Evolutionary conservation across 2,329 filamentous ascomycete species (phyloP), one percentile per base, ranked within the genome.

Genomic region (Fusarium tjaetaba): DNA sequence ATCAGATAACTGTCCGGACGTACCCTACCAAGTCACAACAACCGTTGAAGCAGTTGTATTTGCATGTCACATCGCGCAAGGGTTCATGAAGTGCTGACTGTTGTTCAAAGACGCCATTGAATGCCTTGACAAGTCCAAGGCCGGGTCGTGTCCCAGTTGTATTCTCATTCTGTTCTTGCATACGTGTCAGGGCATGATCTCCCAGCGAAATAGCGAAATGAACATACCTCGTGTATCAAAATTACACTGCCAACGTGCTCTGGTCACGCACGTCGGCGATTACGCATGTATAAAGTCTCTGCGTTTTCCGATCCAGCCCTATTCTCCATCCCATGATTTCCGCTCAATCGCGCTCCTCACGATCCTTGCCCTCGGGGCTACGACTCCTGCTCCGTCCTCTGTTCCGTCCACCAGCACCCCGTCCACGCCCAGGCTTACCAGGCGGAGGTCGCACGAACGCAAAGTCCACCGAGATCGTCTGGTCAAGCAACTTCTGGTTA

Each of bases 391-490:
- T 87, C 62, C 88, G 78, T 42, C 85, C 83, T 68, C 84, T 82
- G 67, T 84, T 82, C 39, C 86, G 79, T 6, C 83, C 82, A 20
- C 83, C 83, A 6, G 82, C 79, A 7, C 76, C 81, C 38, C 84
- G 81, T 26, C 82, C 83, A 4, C 81, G 79, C 3, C 82, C 83
- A 7, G 80, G 82, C 56, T 84, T 82, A 63, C 86, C 88, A 24
- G 91, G 92, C 22, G 93, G 93, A 65, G 94, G 94, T 55, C 94
- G 86, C 67, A 96, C 94, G 80, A 96, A 96, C 3, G 93, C 94
- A 82, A 95, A 96, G 84, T 96, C 94, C 69, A 96, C 93, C 67
- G 88, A 85, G 73, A 96, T 88, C 13, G 92, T 94, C 86, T 96
- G 93, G 77, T 96, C 94, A 49, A 96, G 88, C 63, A 96, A 85